Evolutionary conservation across 2,329 filamentous ascomycete species (phyloP).

Genomic region (Fusarium mangiferae): DNA sequence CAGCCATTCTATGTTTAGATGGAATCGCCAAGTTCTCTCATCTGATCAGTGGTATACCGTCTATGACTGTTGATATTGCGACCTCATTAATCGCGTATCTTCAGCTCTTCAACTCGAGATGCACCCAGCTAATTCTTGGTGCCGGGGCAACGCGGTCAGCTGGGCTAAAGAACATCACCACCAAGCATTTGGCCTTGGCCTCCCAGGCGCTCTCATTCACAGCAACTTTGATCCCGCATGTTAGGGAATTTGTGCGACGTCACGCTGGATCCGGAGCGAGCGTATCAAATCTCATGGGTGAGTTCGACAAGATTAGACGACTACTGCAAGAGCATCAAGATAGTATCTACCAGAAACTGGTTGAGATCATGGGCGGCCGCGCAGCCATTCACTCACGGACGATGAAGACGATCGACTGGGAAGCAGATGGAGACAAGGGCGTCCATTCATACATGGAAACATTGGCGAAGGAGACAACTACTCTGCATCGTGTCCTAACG

Average conservation of each 20-base stretch:
- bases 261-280: constrained; percentile 68
- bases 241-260: constrained; percentile 89
- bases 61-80: constrained; percentile 86
- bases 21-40: constrained; percentile 86
- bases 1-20: constrained; percentile 81
- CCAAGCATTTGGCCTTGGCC: constrained; percentile 91
- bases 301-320: constrained; percentile 89
- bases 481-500: constrained; percentile 82
- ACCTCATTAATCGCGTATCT: constrained; percentile 84
- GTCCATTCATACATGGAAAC: constrained; percentile 86
- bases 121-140: constrained; percentile 95
- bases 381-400: constrained; percentile 78
- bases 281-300: constrained; percentile 72
- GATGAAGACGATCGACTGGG: constrained; percentile 82
- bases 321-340: constrained; percentile 89
- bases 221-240: constrained; percentile 85
- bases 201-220: constrained; percentile 91
- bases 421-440: constrained; percentile 55
- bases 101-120: constrained; percentile 93
- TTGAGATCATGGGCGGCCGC: constrained; percentile 89
- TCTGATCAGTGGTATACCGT: constrained; percentile 85
- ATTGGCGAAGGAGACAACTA: constrained; percentile 85
- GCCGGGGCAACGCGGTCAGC: constrained; percentile 90
- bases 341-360: constrained; percentile 90
- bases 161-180: constrained; percentile 94